A percentile compares a stretch with the other conserved stretches of the same genome.
These are phyloP conservation scores for Dendrocalamus latiflorus DNA, from an alignment of 202 grass and related monocot species.

Conservation along the genomic window DNA sequence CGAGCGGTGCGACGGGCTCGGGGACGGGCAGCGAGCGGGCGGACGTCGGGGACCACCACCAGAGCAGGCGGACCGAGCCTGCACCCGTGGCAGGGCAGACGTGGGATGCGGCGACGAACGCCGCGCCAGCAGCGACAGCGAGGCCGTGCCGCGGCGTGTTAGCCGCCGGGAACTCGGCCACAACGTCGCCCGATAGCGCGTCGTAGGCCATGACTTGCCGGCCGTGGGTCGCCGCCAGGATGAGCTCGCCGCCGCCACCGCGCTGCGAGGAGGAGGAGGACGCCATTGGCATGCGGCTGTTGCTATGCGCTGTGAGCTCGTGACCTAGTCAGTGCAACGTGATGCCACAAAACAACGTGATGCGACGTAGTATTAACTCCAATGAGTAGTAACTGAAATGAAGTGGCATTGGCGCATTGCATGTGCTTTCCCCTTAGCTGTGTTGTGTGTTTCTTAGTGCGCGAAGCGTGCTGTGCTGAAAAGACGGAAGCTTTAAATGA, in stretches of 20 bases:
- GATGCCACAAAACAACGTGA: neutral
- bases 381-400: neutral
- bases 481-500: no score
- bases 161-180: slow-evolving; percentile 16
- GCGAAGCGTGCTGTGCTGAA: neutral
- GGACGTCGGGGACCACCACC: neutral
- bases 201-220: slow-evolving; percentile 14
- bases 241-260: neutral
- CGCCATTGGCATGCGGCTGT: neutral
- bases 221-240: slow-evolving; percentile 4
- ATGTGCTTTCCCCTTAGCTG: neutral
- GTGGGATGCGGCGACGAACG: slow-evolving; percentile 9
- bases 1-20: slow-evolving; percentile 10
- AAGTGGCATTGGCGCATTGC: neutral
- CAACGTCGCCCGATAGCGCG: slow-evolving; percentile 8
- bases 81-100: neutral
- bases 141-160: slow-evolving; percentile 24
- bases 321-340: no score
- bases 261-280: neutral
- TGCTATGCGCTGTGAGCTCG: neutral
- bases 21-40: neutral
- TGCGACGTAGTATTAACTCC: neutral
- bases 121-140: neutral
- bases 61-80: slow-evolving; percentile 1
- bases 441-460: neutral